phyloP scores from a whole-genome alignment of 257 asterid species.

The Solanum etuberosum region DNA sequence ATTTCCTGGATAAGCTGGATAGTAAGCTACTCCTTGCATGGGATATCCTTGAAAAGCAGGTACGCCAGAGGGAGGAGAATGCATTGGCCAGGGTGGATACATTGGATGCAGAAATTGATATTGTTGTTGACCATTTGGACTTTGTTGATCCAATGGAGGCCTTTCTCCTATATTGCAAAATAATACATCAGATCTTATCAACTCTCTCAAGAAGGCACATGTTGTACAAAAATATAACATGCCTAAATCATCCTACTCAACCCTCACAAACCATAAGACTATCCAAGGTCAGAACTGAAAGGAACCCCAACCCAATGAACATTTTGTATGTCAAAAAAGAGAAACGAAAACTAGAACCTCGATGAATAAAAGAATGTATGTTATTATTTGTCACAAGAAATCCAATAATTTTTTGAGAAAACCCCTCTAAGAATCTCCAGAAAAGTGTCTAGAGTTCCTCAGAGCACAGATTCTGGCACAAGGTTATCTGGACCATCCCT shows the following conservation, averaged over 20 bases:
- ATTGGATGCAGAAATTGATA: slow-evolving; percentile 50
- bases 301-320: background rate
- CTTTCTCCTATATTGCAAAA: slow-evolving; percentile 22
- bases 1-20: slow-evolving; percentile 54
- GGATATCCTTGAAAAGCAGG: slow-evolving; percentile 77
- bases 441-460: background rate
- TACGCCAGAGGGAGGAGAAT: slow-evolving; percentile 45
- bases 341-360: background rate
- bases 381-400: background rate
- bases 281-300: background rate
- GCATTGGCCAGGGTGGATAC: slow-evolving; percentile 79
- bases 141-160: slow-evolving; percentile 37
- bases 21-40: slow-evolving; percentile 86
- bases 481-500: background rate
- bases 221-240: background rate
- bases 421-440: background rate
- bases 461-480: background rate
- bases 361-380: background rate
- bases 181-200: slow-evolving; percentile 1
- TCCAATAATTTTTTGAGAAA: background rate
- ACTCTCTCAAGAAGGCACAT: slow-evolving; percentile 1
- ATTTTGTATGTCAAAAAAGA: background rate
- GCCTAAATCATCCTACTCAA: background rate
- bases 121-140: slow-evolving; percentile 51
- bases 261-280: background rate